These are phyloP conservation scores for Cladosporium sp. DNA, from an alignment of 2,329 filamentous ascomycete genomes.

Conservation along the genomic window DNA sequence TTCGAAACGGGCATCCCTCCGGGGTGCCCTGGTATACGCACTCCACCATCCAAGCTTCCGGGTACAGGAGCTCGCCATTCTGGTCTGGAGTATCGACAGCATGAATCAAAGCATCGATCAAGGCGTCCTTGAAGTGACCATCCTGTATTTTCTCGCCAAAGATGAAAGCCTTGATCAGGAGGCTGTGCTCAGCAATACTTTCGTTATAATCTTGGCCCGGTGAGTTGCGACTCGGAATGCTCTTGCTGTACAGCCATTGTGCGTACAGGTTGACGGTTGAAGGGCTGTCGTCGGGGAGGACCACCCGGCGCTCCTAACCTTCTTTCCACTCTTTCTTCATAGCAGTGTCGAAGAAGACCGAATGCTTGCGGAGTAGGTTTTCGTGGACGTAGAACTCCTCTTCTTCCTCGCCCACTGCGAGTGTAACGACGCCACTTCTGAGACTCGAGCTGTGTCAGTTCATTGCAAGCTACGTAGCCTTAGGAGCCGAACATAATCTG, in stretches of 20 bases:
- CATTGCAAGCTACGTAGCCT: not conserved
- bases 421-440: not conserved
- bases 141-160: constrained; percentile 19
- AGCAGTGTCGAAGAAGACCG: constrained; percentile 15
- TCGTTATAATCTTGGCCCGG: too few species aligned
- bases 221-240: not conserved
- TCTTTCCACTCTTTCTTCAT: constrained; percentile 13
- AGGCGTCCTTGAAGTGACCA: constrained; percentile 12
- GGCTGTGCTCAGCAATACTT: not conserved
- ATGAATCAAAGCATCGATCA: constrained; percentile 12
- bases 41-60: too few species aligned
- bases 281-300: constrained; percentile 11
- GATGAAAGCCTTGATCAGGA: constrained; percentile 6
- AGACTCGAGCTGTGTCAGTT: not conserved
- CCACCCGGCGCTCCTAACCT: constrained; percentile 3
- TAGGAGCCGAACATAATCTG: not conserved
- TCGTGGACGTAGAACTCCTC: constrained; percentile 5
- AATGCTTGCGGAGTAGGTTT: constrained; percentile 2
- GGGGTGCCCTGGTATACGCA: constrained; percentile 2
- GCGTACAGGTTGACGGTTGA: constrained; percentile 13
- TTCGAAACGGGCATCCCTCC: not conserved
- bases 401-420: not conserved
- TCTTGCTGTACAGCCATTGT: constrained; percentile 14
- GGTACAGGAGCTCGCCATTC: too few species aligned
- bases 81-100: not conserved